Conservation (phyloP, 805 yeast species). For the Lipomyces lipofer region DNA sequence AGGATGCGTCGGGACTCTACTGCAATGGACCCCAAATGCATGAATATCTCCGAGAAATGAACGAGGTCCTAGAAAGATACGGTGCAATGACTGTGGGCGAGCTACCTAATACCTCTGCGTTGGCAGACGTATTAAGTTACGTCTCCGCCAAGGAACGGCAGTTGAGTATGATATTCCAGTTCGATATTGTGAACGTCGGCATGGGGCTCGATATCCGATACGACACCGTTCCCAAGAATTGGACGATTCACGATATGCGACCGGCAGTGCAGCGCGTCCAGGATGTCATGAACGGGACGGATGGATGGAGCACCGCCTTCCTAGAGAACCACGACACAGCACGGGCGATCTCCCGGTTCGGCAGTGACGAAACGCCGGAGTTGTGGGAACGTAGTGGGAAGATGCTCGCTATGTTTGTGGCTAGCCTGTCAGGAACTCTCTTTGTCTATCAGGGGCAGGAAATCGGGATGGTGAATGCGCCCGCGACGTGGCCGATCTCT, state of each 20-base stretch:
- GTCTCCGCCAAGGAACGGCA: conserved; percentile 35
- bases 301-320: conserved; percentile 56
- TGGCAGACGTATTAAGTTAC: conserved; percentile 34
- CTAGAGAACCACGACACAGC: conserved; percentile 63
- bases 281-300: conserved; percentile 42
- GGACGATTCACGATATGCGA: conserved; percentile 13
- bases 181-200: conserved; percentile 37
- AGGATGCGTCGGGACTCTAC: conserved; percentile 42
- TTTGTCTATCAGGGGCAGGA: conserved; percentile 64
- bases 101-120: conserved; percentile 45
- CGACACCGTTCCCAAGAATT: background rate
- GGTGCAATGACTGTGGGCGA: conserved; percentile 62
- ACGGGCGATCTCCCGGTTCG: conserved; percentile 56
- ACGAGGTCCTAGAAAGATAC: conserved; percentile 45
- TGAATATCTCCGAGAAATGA: conserved; percentile 57
- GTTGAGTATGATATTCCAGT: conserved; percentile 44
- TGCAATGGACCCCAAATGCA: conserved; percentile 58
- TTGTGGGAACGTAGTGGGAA: conserved; percentile 48
- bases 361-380: conserved; percentile 45
- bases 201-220: background rate
- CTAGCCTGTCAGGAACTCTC: conserved; percentile 56
- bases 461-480: conserved; percentile 55
- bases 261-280: conserved; percentile 8
- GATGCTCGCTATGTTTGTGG: conserved; percentile 48
- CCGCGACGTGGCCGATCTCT: conserved; percentile 48